Evolutionary conservation across 2,329 filamentous ascomycete genomes (phyloP).

Genomic region (Cytospora leucostoma): DNA sequence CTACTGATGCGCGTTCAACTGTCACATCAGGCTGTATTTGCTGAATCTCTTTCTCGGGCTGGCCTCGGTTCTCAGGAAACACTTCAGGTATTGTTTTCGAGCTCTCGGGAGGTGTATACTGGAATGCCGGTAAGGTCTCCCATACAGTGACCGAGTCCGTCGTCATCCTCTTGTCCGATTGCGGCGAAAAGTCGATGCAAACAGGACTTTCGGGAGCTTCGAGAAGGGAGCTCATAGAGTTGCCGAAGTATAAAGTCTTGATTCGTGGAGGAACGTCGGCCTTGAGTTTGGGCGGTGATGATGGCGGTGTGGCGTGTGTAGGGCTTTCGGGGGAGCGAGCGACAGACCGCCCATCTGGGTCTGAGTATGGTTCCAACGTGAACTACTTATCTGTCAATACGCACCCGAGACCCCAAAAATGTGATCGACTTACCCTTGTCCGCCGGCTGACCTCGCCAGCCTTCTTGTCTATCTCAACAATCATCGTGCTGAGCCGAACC

Average conservation of each 20-base stretch:
- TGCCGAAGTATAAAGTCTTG: constrained; percentile 33
- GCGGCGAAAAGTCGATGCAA: constrained; percentile 29
- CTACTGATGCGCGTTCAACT: neutral
- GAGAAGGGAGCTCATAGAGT: constrained; percentile 23
- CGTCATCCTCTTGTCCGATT: constrained; percentile 27
- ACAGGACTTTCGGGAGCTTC: constrained; percentile 26
- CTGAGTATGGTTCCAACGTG: constrained; percentile 24
- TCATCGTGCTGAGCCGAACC: constrained; percentile 71
- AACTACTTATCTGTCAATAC: constrained; percentile 26
- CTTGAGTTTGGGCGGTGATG: constrained; percentile 25
- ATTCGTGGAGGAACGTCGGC: constrained; percentile 33
- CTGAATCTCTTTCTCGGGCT: constrained; percentile 1
- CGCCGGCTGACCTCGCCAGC: constrained; percentile 81
- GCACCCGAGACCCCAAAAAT: constrained; percentile 18
- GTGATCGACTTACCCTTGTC: constrained; percentile 62
- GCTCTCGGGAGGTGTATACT: constrained; percentile 32
- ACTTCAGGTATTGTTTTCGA: constrained; percentile 26
- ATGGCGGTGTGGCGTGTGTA: constrained; percentile 26
- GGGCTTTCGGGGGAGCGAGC: constrained; percentile 24
- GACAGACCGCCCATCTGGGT: constrained; percentile 19
- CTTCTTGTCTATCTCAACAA: constrained; percentile 82
- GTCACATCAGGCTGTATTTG: neutral
- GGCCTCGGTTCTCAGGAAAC: constrained; percentile 13
- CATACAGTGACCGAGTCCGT: constrained; percentile 32
- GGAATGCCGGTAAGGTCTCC: constrained; percentile 35